Evolutionary conservation across 768 basidiomycete genomes (phyloP).

Genomic region (Crassisporium funariophilum): DNA sequence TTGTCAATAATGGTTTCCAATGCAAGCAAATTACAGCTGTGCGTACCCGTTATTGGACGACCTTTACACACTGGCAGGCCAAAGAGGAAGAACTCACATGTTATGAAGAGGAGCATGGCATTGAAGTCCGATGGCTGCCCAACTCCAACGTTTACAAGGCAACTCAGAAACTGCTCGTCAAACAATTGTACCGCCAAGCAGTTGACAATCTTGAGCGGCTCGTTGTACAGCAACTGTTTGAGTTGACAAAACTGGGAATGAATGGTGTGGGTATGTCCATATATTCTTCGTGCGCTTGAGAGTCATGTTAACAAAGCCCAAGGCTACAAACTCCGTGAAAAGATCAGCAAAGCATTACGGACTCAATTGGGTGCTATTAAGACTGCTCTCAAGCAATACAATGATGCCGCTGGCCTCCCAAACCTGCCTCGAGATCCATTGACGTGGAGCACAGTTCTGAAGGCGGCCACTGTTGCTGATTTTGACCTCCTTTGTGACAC

Average conservation of each 20-base stretch:
- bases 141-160: not conserved
- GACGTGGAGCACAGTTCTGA: not conserved
- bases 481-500: not conserved
- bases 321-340: not conserved
- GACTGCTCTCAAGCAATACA: not conserved
- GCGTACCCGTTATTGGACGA: not conserved
- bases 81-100: not conserved
- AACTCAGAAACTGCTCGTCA: not conserved
- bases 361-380: not conserved
- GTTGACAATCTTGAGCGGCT: constrained; percentile 1
- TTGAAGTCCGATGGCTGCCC: not conserved
- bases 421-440: not conserved
- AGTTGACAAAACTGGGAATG: constrained; percentile 7
- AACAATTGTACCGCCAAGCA: not conserved
- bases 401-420: not conserved
- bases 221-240: constrained; percentile 3
- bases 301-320: not conserved
- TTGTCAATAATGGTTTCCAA: not conserved
- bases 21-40: not conserved
- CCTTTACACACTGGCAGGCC: not conserved
- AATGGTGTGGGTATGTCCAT: constrained; percentile 4
- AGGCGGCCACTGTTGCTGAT: not conserved
- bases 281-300: not conserved
- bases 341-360: not conserved
- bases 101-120: not conserved